These are phyloP conservation scores for Neofusicoccum ribis DNA, from an alignment of 2,329 filamentous ascomycete genomes.

Conservation along the genomic window DNA sequence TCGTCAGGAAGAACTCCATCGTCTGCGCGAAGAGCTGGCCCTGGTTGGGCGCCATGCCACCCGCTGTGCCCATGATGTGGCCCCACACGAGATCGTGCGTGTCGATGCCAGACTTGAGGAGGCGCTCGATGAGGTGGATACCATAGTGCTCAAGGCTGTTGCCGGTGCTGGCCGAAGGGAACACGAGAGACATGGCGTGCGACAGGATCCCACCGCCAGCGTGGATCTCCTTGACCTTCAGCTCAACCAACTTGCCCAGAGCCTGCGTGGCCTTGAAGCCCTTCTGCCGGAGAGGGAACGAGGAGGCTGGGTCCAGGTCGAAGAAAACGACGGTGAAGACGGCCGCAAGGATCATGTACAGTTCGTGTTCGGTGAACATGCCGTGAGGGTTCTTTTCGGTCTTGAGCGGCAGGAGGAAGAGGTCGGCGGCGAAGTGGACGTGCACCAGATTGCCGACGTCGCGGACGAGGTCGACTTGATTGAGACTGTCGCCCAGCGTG, in stretches of 20 bases:
- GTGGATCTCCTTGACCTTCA: conserved; percentile 49
- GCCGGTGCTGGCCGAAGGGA: conserved; percentile 33
- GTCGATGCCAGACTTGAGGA: conserved; percentile 49
- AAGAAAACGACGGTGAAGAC: conserved; percentile 58
- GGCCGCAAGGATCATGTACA: conserved; percentile 55
- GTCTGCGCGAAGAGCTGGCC: conserved; percentile 59
- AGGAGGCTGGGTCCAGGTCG: conserved; percentile 54
- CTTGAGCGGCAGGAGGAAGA: conserved; percentile 59
- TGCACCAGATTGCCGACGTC: conserved; percentile 58
- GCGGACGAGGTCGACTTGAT: conserved; percentile 69
- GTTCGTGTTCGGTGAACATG: conserved; percentile 55
- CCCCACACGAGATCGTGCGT: conserved; percentile 56
- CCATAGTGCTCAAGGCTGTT: conserved; percentile 55
- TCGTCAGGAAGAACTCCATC: conserved; percentile 57
- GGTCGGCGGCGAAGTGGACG: conserved; percentile 55
- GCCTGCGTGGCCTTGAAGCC: conserved; percentile 49
- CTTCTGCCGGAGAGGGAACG: conserved; percentile 53
- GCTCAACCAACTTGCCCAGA: conserved; percentile 52
- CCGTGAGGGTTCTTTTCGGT: conserved; percentile 52
- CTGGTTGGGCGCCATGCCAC: conserved; percentile 50
- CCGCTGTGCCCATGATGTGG: conserved; percentile 59
- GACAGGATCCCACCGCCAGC: conserved; percentile 43
- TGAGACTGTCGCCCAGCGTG: conserved; percentile 56
- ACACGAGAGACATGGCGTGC: conserved; percentile 42
- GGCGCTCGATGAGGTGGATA: conserved; percentile 55